Percentiles rank a stretch among this genome's conserved stretches.
phyloP scores from a whole-genome alignment of 2,329 filamentous ascomycete species.

The Thelonectria discophora region DNA sequence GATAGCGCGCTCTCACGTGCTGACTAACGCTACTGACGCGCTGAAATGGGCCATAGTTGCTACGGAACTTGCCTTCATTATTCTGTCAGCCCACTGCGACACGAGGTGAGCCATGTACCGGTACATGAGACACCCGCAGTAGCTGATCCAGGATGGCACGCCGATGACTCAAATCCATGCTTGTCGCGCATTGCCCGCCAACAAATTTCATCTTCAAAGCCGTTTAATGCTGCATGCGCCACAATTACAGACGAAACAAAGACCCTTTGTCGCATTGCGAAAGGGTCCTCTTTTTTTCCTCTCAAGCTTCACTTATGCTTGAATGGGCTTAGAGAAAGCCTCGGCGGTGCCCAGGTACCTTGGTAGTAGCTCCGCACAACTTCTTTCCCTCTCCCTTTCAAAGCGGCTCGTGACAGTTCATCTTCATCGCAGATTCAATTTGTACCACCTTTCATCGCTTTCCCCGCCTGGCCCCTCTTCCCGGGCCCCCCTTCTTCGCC shows the following conservation, averaged over 20 bases:
- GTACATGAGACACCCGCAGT: conserved; percentile 26
- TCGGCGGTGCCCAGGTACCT: background rate
- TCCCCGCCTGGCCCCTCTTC: conserved; percentile 52
- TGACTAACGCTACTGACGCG: conserved; percentile 32
- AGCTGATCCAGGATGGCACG: conserved; percentile 27
- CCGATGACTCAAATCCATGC: conserved; percentile 38
- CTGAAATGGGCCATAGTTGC: background rate
- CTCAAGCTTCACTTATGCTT: background rate
- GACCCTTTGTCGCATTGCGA: conserved; percentile 19
- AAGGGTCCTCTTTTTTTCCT: conserved; percentile 18
- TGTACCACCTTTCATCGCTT: conserved; percentile 39
- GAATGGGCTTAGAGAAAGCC: background rate
- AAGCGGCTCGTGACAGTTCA: conserved; percentile 1
- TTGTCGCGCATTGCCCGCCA: conserved; percentile 30
- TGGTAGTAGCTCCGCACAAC: conserved; percentile 22
- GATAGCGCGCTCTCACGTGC: conserved; percentile 29
- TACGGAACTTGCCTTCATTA: conserved; percentile 18
- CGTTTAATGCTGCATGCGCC: conserved; percentile 7
- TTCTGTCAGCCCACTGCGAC: conserved; percentile 12
- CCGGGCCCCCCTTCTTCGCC: conserved; percentile 50
- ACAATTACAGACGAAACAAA: conserved; percentile 22
- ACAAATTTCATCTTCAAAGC: conserved; percentile 21
- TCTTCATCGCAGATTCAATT: background rate
- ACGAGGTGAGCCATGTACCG: conserved; percentile 27
- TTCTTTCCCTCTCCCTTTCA: conserved; percentile 16